Evolutionary conservation across 371 early-diverging fungal species (phyloP).

Genomic region (Mortierella sp.): DNA sequence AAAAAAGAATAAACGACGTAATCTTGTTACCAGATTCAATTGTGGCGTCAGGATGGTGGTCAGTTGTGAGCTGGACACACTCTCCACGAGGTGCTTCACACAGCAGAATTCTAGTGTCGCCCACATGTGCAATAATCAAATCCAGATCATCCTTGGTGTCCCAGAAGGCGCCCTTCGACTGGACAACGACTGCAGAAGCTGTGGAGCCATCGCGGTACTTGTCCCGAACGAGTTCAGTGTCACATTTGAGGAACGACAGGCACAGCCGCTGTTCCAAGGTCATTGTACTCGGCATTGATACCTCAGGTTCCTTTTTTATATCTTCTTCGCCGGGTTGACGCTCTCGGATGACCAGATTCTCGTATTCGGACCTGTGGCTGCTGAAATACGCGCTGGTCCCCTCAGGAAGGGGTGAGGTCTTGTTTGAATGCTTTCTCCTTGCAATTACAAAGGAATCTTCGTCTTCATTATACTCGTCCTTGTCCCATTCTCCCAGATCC

Average conservation of each 20-base stretch:
- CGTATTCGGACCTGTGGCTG: slow-evolving; percentile 39
- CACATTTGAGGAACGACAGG: slow-evolving; percentile 67
- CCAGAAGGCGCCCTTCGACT: slow-evolving; percentile 75
- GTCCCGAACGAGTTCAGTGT: slow-evolving; percentile 57
- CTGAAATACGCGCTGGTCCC: slow-evolving; percentile 40
- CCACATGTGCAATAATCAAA: slow-evolving; percentile 72
- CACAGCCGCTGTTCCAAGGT: slow-evolving; percentile 71
- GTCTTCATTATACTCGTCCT: slow-evolving; percentile 28
- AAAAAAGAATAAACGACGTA: not conserved
- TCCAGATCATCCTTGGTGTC: slow-evolving; percentile 65
- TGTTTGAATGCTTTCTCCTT: slow-evolving; percentile 15
- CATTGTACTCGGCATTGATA: slow-evolving; percentile 39
- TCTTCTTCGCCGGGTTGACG: not conserved
- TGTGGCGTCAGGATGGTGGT: slow-evolving; percentile 75
- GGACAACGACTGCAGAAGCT: slow-evolving; percentile 70
- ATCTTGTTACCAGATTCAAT: slow-evolving; percentile 56
- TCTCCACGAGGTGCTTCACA: slow-evolving; percentile 70
- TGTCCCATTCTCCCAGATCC: not conserved
- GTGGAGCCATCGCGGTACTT: slow-evolving; percentile 69
- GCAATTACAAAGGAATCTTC: slow-evolving; percentile 38
- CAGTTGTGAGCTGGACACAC: slow-evolving; percentile 66
- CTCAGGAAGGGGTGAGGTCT: slow-evolving; percentile 40
- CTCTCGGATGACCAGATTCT: slow-evolving; percentile 16
- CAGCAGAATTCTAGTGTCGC: slow-evolving; percentile 70
- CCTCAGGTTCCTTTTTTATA: not conserved